phyloP scores from a whole-genome alignment of 2,329 filamentous ascomycete genomes.

The Colletotrichum liriopes region DNA sequence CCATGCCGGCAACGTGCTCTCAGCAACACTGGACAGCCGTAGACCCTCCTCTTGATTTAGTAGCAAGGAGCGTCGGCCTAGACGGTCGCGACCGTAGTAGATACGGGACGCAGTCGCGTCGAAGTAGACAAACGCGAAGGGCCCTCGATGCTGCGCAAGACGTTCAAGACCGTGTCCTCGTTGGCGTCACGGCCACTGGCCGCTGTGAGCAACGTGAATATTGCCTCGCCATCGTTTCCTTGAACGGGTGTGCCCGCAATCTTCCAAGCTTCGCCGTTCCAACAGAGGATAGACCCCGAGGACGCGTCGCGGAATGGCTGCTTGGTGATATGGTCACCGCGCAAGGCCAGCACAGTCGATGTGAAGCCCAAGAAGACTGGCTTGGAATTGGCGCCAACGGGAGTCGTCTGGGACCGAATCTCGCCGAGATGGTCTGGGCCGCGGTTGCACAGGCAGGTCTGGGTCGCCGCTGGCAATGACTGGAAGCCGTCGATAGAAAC shows the following conservation, averaged over 20 bases:
- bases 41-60: constrained; percentile 66
- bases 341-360: constrained; percentile 92
- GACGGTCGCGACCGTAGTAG: constrained; percentile 88
- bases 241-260: constrained; percentile 70
- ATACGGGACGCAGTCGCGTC: constrained; percentile 74
- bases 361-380: constrained; percentile 73
- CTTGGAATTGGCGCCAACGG: constrained; percentile 47
- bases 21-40: constrained; percentile 80
- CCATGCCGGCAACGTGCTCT: constrained; percentile 70
- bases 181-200: constrained; percentile 53
- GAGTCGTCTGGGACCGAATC: constrained; percentile 48
- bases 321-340: constrained; percentile 78
- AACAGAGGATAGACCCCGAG: constrained; percentile 82
- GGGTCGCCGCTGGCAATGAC: constrained; percentile 56
- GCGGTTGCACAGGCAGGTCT: constrained; percentile 66
- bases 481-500: constrained; percentile 58
- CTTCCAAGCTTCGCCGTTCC: constrained; percentile 98
- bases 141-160: constrained; percentile 77
- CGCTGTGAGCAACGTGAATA: constrained; percentile 74
- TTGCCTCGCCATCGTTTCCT: constrained; percentile 83
- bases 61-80: constrained; percentile 89
- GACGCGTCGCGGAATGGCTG: constrained; percentile 79
- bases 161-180: constrained; percentile 61
- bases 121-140: constrained; percentile 91
- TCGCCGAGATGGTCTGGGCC: constrained; percentile 73